These are phyloP conservation scores for Laetiporus sulphureus DNA, from an alignment of 1,284 basidiomycete species.

Conservation along the genomic window DNA sequence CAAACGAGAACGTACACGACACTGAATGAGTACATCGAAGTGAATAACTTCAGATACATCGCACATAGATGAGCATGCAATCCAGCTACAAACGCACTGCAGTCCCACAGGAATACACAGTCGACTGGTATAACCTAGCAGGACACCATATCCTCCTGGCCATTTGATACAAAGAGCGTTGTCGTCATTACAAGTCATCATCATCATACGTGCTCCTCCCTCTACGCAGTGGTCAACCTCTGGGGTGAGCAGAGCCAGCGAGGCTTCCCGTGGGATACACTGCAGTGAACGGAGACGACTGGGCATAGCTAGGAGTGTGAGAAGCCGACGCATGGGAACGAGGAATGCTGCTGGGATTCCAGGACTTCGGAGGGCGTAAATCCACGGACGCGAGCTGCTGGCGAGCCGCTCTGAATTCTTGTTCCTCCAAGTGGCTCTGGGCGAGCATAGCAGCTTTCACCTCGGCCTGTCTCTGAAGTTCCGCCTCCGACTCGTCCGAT, in stretches of 20 bases:
- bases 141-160: background rate
- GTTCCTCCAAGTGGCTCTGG: conserved; percentile 72
- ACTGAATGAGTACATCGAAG: background rate
- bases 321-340: conserved; percentile 19
- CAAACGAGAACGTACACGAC: too few species aligned
- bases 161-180: background rate
- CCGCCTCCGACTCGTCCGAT: conserved; percentile 78
- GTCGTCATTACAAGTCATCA: too few species aligned
- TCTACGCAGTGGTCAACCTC: too few species aligned
- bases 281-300: conserved; percentile 10
- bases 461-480: conserved; percentile 76
- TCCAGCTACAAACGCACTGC: background rate
- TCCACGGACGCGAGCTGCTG: conserved; percentile 68
- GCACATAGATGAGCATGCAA: background rate
- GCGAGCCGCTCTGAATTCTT: conserved; percentile 71
- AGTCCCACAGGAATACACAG: background rate
- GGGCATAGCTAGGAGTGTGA: conserved; percentile 12
- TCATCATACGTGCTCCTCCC: too few species aligned
- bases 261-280: too few species aligned
- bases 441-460: conserved; percentile 64
- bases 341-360: conserved; percentile 37
- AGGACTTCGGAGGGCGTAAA: conserved; percentile 65
- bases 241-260: too few species aligned
- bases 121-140: too few species aligned
- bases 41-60: background rate